These are phyloP conservation scores for Heterobasidion parviporum DNA, from an alignment of 1,284 basidiomycete genomes.

Conservation along the genomic window DNA sequence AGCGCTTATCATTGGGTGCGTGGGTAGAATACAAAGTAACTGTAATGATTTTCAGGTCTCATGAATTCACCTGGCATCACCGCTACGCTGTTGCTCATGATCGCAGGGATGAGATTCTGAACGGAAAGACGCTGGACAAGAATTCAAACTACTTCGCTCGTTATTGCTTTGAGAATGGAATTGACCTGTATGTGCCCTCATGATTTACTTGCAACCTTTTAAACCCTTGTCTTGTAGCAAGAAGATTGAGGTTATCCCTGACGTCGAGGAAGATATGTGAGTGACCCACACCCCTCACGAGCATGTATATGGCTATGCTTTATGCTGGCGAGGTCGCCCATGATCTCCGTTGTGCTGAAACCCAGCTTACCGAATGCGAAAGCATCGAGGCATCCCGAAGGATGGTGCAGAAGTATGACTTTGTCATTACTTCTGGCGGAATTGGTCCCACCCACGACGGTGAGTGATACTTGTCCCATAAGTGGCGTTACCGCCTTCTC, in stretches of 20 bases:
- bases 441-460: conserved; percentile 87
- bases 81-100: neutral
- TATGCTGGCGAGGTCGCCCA: no score
- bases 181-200: conserved; percentile 55
- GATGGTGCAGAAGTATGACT: conserved; percentile 79
- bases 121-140: conserved; percentile 82
- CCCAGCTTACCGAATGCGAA: neutral
- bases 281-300: conserved; percentile 17
- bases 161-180: conserved; percentile 83
- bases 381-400: conserved; percentile 81
- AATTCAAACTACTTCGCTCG: conserved; percentile 83
- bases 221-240: conserved; percentile 39
- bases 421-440: conserved; percentile 82
- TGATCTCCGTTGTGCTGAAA: no score
- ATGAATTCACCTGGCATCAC: no score
- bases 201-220: neutral
- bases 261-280: conserved; percentile 85
- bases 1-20: conserved; percentile 69
- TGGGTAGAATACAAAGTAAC: neutral
- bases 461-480: conserved; percentile 21
- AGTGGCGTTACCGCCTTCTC: no score
- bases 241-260: conserved; percentile 86
- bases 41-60: no score
- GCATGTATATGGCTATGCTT: neutral
- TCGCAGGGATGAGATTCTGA: conserved; percentile 73